Conservation (phyloP, 495 filamentous ascomycete species). For the Aeminium ludgeri region DNA sequence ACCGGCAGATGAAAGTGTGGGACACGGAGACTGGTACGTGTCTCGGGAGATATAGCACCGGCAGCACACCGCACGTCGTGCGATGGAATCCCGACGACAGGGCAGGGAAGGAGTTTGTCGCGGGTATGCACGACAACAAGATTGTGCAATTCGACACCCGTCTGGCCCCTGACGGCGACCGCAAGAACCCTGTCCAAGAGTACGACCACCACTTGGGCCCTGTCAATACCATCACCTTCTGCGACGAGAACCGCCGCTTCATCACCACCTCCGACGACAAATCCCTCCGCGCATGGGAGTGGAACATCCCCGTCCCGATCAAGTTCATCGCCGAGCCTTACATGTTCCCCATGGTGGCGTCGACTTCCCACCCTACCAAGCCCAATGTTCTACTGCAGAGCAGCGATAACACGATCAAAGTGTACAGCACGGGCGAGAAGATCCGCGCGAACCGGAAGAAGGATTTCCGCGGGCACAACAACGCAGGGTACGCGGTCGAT, state of each 20-base stretch:
- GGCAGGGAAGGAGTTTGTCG: conserved; percentile 77
- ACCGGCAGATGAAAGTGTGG: conserved; percentile 93
- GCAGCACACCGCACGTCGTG: conserved; percentile 89
- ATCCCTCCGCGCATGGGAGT: conserved; percentile 90
- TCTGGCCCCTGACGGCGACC: conserved; percentile 36
- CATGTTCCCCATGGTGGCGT: conserved; percentile 83
- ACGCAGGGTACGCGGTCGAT: conserved; percentile 82
- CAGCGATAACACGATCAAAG: conserved; percentile 88
- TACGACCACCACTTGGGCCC: conserved; percentile 95
- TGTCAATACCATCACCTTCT: conserved; percentile 96
- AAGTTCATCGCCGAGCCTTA: conserved; percentile 86
- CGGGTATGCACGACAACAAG: conserved; percentile 94
- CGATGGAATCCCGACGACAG: conserved; percentile 71
- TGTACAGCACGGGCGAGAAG: conserved; percentile 82
- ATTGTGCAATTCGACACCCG: conserved; percentile 95
- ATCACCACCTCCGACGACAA: conserved; percentile 97
- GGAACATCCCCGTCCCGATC: conserved; percentile 84
- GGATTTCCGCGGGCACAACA: conserved; percentile 87
- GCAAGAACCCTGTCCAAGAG: conserved; percentile 56
- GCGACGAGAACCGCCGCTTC: conserved; percentile 86
- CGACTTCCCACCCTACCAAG: conserved; percentile 65
- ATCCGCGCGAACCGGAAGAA: conserved; percentile 97
- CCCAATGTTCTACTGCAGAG: conserved; percentile 89
- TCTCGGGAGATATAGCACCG: conserved; percentile 67
- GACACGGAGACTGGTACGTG: conserved; percentile 90